Conservation (phyloP, 2,329 filamentous ascomycete species). For the Fusarium cicatricum region DNA sequence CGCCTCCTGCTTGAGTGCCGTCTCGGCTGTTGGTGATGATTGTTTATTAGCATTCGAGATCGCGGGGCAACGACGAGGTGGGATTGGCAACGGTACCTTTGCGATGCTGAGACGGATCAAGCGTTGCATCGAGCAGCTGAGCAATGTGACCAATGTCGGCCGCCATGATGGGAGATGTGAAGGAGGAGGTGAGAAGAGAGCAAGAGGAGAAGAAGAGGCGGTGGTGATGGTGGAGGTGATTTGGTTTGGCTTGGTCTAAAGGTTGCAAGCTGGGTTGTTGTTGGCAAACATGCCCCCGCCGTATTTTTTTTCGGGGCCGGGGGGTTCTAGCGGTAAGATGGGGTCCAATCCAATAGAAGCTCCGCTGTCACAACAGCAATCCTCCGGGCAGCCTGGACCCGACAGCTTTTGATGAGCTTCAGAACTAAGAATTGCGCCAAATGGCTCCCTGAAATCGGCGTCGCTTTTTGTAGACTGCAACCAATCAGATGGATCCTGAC, state of each 20-base stretch:
- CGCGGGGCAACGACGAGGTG: slow-evolving; percentile 40
- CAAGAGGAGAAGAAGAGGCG: slow-evolving; percentile 29
- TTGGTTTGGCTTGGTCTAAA: slow-evolving; percentile 19
- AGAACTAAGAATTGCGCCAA: slow-evolving; percentile 8
- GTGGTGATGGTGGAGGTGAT: slow-evolving; percentile 34
- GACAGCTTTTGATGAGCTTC: slow-evolving; percentile 17
- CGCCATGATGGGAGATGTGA: slow-evolving; percentile 57
- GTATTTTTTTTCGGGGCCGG: slow-evolving; percentile 25
- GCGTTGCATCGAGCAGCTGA: slow-evolving; percentile 87
- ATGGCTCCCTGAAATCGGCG: too few species aligned
- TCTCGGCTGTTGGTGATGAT: slow-evolving; percentile 71
- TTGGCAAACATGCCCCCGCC: slow-evolving; percentile 33
- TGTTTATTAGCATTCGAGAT: slow-evolving; percentile 49
- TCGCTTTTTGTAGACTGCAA: too few species aligned
- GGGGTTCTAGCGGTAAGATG: slow-evolving; percentile 17
- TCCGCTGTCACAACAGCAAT: neutral
- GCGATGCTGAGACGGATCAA: slow-evolving; percentile 87
- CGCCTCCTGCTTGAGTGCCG: slow-evolving; percentile 79
- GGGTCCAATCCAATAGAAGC: slow-evolving; percentile 14
- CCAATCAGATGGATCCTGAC: too few species aligned
- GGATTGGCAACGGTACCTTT: slow-evolving; percentile 69
- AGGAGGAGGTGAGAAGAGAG: slow-evolving; percentile 25
- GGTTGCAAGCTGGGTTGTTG: slow-evolving; percentile 29
- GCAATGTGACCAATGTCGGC: slow-evolving; percentile 70
- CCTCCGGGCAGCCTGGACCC: too few species aligned